Conservation (phyloP, 1,284 basidiomycete genomes). For the Porogramme epimiltina region DNA sequence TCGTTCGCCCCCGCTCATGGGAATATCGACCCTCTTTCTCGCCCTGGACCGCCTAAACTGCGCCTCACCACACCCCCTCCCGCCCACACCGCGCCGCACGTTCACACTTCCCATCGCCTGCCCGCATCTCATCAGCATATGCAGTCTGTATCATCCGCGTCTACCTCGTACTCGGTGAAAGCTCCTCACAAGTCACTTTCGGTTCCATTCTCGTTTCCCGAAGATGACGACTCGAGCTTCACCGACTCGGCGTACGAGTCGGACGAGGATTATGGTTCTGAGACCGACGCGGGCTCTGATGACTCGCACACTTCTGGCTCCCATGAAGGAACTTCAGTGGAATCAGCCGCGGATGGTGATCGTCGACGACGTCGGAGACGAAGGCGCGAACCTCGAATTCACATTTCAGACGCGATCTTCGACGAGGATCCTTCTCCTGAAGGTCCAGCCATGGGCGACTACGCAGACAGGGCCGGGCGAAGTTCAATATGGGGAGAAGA, state of each 20-base stretch:
- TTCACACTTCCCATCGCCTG: slow-evolving; percentile 11
- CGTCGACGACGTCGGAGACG: slow-evolving; percentile 8
- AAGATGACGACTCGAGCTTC: slow-evolving; percentile 9
- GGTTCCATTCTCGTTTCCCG: slow-evolving; percentile 1
- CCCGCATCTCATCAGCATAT: slow-evolving; percentile 3
- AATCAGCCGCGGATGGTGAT: not conserved
- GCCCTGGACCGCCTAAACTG: slow-evolving; percentile 15
- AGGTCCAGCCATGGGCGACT: slow-evolving; percentile 45
- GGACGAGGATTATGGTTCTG: slow-evolving; percentile 10
- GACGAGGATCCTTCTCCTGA: slow-evolving; percentile 58
- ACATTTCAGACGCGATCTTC: slow-evolving; percentile 66
- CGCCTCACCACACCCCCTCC: slow-evolving; percentile 15
- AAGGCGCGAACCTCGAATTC: slow-evolving; percentile 36
- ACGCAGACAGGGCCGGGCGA: slow-evolving; percentile 5
- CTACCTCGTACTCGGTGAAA: slow-evolving; percentile 6
- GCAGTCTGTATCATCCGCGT: slow-evolving; percentile 12
- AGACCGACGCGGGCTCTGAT: slow-evolving; percentile 10
- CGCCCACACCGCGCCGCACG: slow-evolving; percentile 4
- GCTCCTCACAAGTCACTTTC: slow-evolving; percentile 3
- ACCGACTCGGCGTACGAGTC: slow-evolving; percentile 18
- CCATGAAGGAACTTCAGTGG: slow-evolving; percentile 12
- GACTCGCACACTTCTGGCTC: slow-evolving; percentile 8
- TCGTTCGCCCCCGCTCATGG: not conserved
- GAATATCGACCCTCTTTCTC: not conserved
- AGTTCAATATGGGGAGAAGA: slow-evolving; percentile 22